Percentiles rank a stretch among this genome's conserved stretches.
phyloP scores from a whole-genome alignment of 768 basidiomycete species.

The Suillus cothurnatus region DNA sequence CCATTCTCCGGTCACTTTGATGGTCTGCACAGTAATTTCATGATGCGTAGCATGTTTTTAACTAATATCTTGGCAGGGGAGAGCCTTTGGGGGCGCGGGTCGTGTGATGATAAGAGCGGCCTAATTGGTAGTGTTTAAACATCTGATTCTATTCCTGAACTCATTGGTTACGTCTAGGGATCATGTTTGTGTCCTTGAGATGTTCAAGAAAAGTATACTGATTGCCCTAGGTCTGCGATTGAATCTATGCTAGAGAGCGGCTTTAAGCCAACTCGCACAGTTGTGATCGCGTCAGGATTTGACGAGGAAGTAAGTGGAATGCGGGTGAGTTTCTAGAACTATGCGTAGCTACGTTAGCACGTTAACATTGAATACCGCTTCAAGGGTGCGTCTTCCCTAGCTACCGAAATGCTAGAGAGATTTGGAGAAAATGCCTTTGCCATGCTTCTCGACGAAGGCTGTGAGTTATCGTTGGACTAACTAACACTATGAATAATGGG shows the following conservation, averaged over 20 bases:
- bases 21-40: constrained; percentile 30
- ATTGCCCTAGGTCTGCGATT: constrained; percentile 38
- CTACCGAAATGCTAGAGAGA: constrained; percentile 45
- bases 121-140: constrained; percentile 37
- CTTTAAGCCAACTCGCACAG: constrained; percentile 45
- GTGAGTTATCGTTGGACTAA: constrained; percentile 36
- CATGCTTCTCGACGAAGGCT: constrained; percentile 85
- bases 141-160: background rate
- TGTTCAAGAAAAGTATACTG: background rate
- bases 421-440: constrained; percentile 76
- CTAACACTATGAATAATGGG: background rate
- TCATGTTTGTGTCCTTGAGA: background rate
- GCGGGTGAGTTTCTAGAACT: constrained; percentile 31
- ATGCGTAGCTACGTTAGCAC: background rate
- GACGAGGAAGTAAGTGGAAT: constrained; percentile 57
- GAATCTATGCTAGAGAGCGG: constrained; percentile 47
- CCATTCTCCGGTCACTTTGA: constrained; percentile 62
- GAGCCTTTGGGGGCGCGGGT: constrained; percentile 75
- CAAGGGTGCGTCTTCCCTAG: constrained; percentile 54
- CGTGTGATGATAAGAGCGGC: constrained; percentile 71
- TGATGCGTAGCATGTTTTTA: background rate
- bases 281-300: constrained; percentile 45
- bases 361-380: background rate
- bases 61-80: constrained; percentile 32
- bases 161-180: background rate